phyloP scores from a whole-genome alignment of 441 rosid species.

The Melastoma candidum region DNA sequence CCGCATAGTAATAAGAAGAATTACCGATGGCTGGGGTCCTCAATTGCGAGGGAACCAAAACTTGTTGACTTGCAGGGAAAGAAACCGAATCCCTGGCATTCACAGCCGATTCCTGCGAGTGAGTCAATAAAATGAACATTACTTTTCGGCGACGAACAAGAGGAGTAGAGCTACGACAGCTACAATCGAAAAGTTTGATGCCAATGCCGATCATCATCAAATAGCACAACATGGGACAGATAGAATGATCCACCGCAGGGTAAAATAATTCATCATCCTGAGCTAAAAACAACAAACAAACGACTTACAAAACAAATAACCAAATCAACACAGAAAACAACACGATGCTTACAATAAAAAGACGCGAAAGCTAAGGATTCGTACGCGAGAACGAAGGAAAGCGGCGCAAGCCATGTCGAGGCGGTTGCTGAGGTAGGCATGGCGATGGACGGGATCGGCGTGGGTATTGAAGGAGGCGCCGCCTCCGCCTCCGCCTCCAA shows the following conservation, averaged over 20 bases:
- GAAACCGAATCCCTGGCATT: slow-evolving; percentile 48
- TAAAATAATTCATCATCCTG: no score
- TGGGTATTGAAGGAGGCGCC: slow-evolving; percentile 14
- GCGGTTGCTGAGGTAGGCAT: slow-evolving; percentile 45
- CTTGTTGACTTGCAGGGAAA: slow-evolving; percentile 29
- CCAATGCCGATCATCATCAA: no score
- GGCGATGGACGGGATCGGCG: slow-evolving; percentile 36
- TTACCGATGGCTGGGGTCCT: slow-evolving; percentile 42
- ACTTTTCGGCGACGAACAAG: not conserved
- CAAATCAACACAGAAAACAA: not conserved
- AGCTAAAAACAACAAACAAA: not conserved
- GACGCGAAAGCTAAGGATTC: slow-evolving; percentile 6
- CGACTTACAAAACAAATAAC: not conserved
- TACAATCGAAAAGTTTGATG: no score
- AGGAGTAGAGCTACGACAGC: not conserved
- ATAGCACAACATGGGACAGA: no score
- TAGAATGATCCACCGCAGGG: no score
- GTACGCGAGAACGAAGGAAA: slow-evolving; percentile 50
- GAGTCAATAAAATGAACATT: not conserved
- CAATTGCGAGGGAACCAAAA: slow-evolving; percentile 17
- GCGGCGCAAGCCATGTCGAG: slow-evolving; percentile 71
- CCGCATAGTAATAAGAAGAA: not conserved
- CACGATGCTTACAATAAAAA: not conserved
- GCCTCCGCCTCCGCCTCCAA: slow-evolving; percentile 19
- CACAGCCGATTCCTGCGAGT: slow-evolving; percentile 30